Conservation (phyloP, 75 land plant species). For the Adiantum capillusveneris region DNA sequence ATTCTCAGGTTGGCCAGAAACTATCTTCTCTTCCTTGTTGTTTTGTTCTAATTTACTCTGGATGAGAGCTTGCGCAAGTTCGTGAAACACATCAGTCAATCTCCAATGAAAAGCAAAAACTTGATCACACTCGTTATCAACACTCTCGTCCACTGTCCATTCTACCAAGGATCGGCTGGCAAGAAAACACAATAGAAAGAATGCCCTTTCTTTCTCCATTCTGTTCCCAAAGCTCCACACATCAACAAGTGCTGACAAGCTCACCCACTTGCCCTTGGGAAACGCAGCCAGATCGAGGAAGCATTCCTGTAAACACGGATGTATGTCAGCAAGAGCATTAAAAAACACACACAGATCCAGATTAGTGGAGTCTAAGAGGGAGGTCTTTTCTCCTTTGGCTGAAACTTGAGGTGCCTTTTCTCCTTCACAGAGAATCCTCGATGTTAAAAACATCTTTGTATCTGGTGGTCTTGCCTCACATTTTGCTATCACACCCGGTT, state of each 20-base stretch:
- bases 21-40: no score
- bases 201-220: slow-evolving; percentile 7
- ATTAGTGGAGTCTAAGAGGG: neutral
- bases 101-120: slow-evolving; percentile 9
- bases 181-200: slow-evolving; percentile 12
- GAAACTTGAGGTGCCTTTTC: no score
- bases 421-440: no score
- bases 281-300: slow-evolving; percentile 16
- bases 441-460: neutral
- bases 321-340: slow-evolving; percentile 5
- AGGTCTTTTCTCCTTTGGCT: no score
- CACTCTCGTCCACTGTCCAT: slow-evolving; percentile 9
- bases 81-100: slow-evolving; percentile 3
- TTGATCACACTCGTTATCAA: neutral
- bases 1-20: no score
- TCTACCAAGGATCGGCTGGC: slow-evolving; percentile 15
- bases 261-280: slow-evolving; percentile 19
- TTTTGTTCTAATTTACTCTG: no score
- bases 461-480: no score
- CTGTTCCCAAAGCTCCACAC: slow-evolving; percentile 12
- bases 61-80: neutral
- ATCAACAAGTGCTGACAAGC: slow-evolving; percentile 8
- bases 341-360: neutral
- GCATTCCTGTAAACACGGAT: slow-evolving; percentile 18
- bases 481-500: no score